Base-by-base conservation (phyloP, 176 grass and related monocot genomes). In the Otatea glauca region DNA sequence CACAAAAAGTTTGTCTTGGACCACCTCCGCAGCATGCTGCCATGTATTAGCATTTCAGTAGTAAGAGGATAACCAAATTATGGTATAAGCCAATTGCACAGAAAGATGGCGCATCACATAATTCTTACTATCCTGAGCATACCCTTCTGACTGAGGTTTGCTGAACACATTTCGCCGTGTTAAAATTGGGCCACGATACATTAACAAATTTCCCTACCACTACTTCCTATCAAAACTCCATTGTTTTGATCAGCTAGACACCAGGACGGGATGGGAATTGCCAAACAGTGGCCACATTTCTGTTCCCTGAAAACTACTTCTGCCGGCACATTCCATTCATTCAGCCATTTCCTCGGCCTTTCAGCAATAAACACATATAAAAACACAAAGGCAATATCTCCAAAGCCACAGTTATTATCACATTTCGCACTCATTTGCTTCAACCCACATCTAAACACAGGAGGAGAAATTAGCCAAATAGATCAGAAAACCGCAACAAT, bases 11-110 rank as follows among this genome's bases (percentile, higher is more conserved):
- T 91, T 95, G 25, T 92, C 89, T 43, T 92, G 69, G 55, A 95
- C 77, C 67, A 99, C 88, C 76, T 93, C 83, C 35, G 91, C 93
- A n/a, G 93, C 88, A 89, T 99, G 96, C 96, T 99, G 91, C 37
- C 75, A 84, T 32, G 49, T 6, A 79, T 45, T 20, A 79, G 48
- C 58, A 74, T 0, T 27, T 84, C 0, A 59, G 8, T 29, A 37
- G 10, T 38, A 60, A 70, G 68, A 67, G 29, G 5, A 72, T 20
- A 29, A 13, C 38, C 34, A 78, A 56, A 41, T 6, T 7, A 16
- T 10, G 4, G 2, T n/a, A 13, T 7, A 43, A 49, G 20, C 4
- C 9, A 65, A 53, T 14, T 11, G 9, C 1, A n/a, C 29, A 10
- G 43, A 63, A 66, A 42, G n/a, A 23, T 10, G 58, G 10, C 20